Percentiles rank a stretch among this genome's conserved stretches.
Conservation (phyloP, 2,329 filamentous ascomycete species). For the Ploettnerulaceae sp. region DNA sequence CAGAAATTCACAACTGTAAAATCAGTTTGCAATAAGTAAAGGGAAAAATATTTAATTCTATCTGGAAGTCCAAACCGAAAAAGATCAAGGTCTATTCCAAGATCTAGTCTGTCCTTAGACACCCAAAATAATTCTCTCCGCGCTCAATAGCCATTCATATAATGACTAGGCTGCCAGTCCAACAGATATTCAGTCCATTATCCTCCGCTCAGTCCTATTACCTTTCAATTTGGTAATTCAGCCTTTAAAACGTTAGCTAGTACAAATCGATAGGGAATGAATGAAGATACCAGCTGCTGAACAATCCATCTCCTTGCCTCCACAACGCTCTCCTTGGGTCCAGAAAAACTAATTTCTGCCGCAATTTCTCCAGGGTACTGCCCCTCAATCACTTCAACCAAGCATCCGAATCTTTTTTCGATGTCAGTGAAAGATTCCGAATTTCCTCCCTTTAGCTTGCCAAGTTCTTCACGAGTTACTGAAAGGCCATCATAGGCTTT, state of each 20-base stretch:
- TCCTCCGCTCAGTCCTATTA: too few relatives aligned
- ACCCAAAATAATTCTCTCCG: too few relatives aligned
- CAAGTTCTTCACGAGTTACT: neutral
- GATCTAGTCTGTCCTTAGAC: too few relatives aligned
- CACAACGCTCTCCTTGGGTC: neutral
- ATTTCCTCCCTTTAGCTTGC: neutral
- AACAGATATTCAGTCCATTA: too few relatives aligned
- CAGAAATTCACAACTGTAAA: too few relatives aligned
- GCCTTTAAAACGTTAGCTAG: neutral
- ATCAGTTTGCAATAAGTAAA: too few relatives aligned
- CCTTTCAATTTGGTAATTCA: neutral
- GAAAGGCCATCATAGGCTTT: conserved; percentile 4
- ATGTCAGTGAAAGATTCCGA: neutral
- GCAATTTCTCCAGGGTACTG: neutral
- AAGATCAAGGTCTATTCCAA: too few relatives aligned
- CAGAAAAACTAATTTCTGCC: neutral
- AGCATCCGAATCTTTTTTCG: conserved; percentile 1
- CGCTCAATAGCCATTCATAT: too few relatives aligned
- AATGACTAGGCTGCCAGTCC: too few relatives aligned
- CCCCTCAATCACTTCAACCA: neutral
- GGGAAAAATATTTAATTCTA: too few relatives aligned
- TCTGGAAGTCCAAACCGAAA: too few relatives aligned
- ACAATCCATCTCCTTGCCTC: neutral
- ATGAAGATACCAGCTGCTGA: neutral
- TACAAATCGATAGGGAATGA: too few relatives aligned